Base-by-base conservation (phyloP, 331 rosid species). In the Spiraea crenata region DNA sequence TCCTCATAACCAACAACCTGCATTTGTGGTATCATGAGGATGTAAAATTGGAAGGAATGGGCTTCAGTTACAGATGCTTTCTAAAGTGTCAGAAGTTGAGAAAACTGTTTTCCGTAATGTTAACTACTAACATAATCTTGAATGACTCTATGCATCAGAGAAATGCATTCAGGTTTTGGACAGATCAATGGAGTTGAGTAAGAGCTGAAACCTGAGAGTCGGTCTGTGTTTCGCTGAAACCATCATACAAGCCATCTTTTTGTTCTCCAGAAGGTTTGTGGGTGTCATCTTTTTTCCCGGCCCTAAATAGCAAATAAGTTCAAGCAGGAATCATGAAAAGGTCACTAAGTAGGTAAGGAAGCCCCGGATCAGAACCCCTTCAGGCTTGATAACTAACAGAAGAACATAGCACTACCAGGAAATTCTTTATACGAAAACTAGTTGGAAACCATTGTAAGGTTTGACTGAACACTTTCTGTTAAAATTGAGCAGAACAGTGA, bases 1-100 rank as follows among this genome's bases (percentile, higher is more conserved):
- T 93, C 97, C 79, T 93, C 99, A 44, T 86, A 87, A 75, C 92
- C 73, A 69, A 87, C 97, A 67, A 93, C 90, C 99, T 93, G 88
- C 83, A 76, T 71, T 67, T 25, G 63, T 20, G 54, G 6, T 41
- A 25, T 57, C 72, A 67, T 69, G 38, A 64, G 69, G 74, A 71
- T 51, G 44, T 12, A 70, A 82, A 52, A 54, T 68, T 5, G 39
- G 74, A 63, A 25, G 46, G 14, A 47, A 72, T 69, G 59, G 52
- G 46, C 71, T 63, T 65, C 44, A 67, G 73, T 59, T 70, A 52
- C 60, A 56, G 57, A 79, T 65, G 15, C 39, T 37, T 61, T 67
- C 49, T 51, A 57, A 44, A 57, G 35, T 25, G 64, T 54, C 14
- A 13, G 15, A 69, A 56, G 31, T 67, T 51, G 38, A 50, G 45